phyloP scores from a whole-genome alignment of 1,284 basidiomycete species.

The Rhodotorula sp. region DNA sequence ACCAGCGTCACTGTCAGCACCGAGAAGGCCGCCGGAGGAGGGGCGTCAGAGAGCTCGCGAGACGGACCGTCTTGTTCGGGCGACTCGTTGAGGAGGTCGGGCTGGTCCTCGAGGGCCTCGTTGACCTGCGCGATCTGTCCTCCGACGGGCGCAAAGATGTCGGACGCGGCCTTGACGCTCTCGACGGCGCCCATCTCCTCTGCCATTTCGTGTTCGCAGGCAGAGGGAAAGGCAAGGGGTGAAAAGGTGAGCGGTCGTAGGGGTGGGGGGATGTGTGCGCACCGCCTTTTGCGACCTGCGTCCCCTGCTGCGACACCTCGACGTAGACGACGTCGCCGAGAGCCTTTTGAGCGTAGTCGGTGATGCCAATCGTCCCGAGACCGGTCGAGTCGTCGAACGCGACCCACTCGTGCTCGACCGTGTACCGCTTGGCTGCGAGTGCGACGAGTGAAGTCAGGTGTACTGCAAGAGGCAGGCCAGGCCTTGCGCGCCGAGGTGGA shows the following conservation, averaged over 20 bases:
- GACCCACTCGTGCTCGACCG: slow-evolving; percentile 87
- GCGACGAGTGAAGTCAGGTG: not conserved
- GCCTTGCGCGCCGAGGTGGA: not conserved
- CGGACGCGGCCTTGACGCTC: slow-evolving; percentile 73
- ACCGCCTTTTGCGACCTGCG: slow-evolving; percentile 75
- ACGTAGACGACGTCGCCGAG: slow-evolving; percentile 98
- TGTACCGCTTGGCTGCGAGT: slow-evolving; percentile 73
- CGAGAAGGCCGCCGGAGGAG: not conserved
- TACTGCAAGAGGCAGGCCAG: not conserved
- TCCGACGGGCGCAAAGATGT: slow-evolving; percentile 81
- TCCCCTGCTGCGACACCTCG: slow-evolving; percentile 76
- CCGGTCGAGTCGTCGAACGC: slow-evolving; percentile 74
- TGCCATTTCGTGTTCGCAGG: slow-evolving; percentile 47
- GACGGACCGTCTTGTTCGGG: slow-evolving; percentile 78
- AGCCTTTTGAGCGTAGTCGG: slow-evolving; percentile 86
- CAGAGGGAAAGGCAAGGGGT: not conserved
- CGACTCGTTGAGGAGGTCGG: slow-evolving; percentile 83
- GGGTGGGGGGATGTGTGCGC: slow-evolving; percentile 38
- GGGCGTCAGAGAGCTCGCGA: not conserved
- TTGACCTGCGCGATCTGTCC: slow-evolving; percentile 82
- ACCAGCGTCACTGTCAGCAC: not conserved
- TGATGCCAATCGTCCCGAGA: slow-evolving; percentile 82
- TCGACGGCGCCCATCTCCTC: slow-evolving; percentile 94
- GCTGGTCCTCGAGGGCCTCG: slow-evolving; percentile 64
- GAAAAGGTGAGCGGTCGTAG: not conserved